These are phyloP conservation scores for Lecanoromycetidae sp. DNA, from an alignment of 2,329 filamentous ascomycete species.

Conservation along the genomic window DNA sequence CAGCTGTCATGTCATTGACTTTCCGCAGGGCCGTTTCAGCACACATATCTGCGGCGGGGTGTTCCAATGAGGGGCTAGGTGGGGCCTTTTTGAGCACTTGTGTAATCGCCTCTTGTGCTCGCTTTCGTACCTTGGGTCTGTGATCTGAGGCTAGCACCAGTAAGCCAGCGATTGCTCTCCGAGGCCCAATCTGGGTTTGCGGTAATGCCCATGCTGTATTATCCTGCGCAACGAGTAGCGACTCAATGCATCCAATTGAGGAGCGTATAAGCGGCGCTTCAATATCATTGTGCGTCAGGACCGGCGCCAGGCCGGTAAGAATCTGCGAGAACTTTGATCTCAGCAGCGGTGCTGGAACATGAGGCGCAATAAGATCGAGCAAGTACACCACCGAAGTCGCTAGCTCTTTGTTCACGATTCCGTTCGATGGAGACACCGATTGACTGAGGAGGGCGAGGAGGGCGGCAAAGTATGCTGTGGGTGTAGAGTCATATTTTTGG, in stretches of 20 bases:
- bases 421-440: slow-evolving; percentile 50
- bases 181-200: slow-evolving; percentile 69
- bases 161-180: slow-evolving; percentile 75
- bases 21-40: slow-evolving; percentile 79
- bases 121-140: slow-evolving; percentile 84
- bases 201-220: slow-evolving; percentile 75
- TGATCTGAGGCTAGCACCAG: slow-evolving; percentile 74
- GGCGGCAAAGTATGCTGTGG: slow-evolving; percentile 93
- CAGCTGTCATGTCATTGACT: slow-evolving; percentile 58
- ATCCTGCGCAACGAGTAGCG: slow-evolving; percentile 83
- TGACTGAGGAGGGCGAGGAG: slow-evolving; percentile 77
- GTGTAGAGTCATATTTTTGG: slow-evolving; percentile 68
- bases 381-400: slow-evolving; percentile 85
- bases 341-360: slow-evolving; percentile 72
- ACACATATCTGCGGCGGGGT: slow-evolving; percentile 92
- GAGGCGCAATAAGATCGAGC: slow-evolving; percentile 80
- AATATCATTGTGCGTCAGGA: slow-evolving; percentile 65
- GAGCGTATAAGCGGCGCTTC: slow-evolving; percentile 78
- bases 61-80: slow-evolving; percentile 81
- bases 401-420: slow-evolving; percentile 66
- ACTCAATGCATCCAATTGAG: slow-evolving; percentile 86
- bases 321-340: slow-evolving; percentile 94
- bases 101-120: slow-evolving; percentile 78
- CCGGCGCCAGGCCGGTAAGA: slow-evolving; percentile 70
- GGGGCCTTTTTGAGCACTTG: slow-evolving; percentile 75